Conservation (phyloP, 306 rosid genomes). For the Phaseolus lunatus region DNA sequence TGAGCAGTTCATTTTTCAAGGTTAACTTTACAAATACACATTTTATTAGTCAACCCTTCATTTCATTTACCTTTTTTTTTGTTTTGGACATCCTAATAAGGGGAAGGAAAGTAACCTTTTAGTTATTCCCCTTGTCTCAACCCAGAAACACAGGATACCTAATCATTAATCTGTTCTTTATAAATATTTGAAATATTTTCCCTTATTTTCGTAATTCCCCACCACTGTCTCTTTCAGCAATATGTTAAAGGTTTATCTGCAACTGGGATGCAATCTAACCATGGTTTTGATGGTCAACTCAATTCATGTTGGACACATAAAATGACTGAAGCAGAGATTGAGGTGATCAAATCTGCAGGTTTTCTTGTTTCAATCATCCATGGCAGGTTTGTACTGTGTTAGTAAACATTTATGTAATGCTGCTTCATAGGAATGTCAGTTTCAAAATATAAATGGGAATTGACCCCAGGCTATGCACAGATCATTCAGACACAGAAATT, state of each 20-base stretch:
- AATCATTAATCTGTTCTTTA: background rate
- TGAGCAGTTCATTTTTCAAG: background rate
- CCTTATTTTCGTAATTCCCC: conserved; percentile 39
- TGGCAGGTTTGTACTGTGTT: conserved; percentile 71
- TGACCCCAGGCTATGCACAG: background rate
- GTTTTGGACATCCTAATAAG: conserved; percentile 4
- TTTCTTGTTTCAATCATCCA: conserved; percentile 88
- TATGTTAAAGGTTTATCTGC: conserved; percentile 83
- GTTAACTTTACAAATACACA: conserved; percentile 11
- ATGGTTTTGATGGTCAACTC: conserved; percentile 87
- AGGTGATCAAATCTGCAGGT: conserved; percentile 73
- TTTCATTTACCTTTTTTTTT: background rate
- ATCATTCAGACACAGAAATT: conserved; percentile 8
- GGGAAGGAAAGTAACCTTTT: conserved; percentile 13
- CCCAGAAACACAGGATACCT: background rate
- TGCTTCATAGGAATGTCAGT: conserved; percentile 21
- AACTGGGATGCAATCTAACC: conserved; percentile 87
- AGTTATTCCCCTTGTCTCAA: background rate
- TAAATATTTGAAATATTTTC: background rate
- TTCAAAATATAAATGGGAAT: conserved; percentile 15
- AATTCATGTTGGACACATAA: conserved; percentile 94
- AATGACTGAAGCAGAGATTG: conserved; percentile 72
- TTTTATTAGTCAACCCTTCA: background rate
- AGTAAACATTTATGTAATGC: conserved; percentile 8
- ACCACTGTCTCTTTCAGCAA: conserved; percentile 63